These are phyloP conservation scores for Epichloe gansuensis DNA, from an alignment of 2,329 filamentous ascomycete species.

Conservation along the genomic window DNA sequence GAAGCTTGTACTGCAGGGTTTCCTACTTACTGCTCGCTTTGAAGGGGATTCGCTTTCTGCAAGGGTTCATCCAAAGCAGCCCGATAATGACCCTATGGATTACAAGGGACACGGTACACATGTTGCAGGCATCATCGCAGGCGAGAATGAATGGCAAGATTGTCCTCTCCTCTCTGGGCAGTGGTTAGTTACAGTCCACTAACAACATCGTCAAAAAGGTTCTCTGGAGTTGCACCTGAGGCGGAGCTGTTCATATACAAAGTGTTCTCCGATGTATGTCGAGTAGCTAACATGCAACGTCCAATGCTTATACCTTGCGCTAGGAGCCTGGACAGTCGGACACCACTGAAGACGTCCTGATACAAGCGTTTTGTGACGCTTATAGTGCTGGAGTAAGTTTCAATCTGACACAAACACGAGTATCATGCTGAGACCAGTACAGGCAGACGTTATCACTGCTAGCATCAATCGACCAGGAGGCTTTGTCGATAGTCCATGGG, in stretches of 20 bases:
- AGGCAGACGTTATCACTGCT: conserved; percentile 33
- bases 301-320: not conserved
- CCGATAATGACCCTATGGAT: conserved; percentile 18
- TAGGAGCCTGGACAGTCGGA: conserved; percentile 2
- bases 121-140: conserved; percentile 37
- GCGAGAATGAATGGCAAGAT: conserved; percentile 24
- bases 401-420: not conserved
- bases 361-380: conserved; percentile 24
- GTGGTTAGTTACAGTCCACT: not conserved
- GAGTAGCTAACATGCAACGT: not conserved
- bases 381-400: conserved; percentile 20
- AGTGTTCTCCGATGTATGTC: conserved; percentile 25
- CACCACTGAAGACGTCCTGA: conserved; percentile 23
- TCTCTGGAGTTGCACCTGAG: conserved; percentile 33
- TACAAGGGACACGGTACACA: conserved; percentile 11
- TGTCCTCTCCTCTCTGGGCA: not conserved
- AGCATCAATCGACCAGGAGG: conserved; percentile 28
- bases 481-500: conserved; percentile 30
- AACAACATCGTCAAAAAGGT: conserved; percentile 14
- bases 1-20: not conserved
- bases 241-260: conserved; percentile 32
- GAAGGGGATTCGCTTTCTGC: conserved; percentile 4
- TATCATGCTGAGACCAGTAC: not conserved
- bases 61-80: conserved; percentile 15
- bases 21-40: not conserved